A percentile compares a stretch with the other conserved stretches of the same genome.
Evolutionary conservation across 202 grass and related monocot genomes (phyloP).

Genomic region (Elaeis oleifera): DNA sequence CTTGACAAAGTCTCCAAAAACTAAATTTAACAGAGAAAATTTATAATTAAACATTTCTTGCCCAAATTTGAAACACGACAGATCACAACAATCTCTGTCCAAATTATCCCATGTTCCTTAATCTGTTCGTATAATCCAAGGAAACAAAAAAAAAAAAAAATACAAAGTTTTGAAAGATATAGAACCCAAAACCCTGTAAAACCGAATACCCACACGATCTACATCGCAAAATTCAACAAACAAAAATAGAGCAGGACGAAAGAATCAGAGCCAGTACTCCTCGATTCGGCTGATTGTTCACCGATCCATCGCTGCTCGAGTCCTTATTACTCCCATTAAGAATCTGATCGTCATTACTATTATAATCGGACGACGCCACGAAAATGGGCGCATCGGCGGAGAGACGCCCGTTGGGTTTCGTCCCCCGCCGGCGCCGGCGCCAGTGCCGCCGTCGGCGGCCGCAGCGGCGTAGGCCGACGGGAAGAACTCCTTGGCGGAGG

Average conservation of each 20-base stretch:
- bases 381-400: conserved; percentile 17
- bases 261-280: neutral
- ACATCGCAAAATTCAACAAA: neutral
- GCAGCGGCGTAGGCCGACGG: conserved; percentile 1
- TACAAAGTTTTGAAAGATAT: neutral
- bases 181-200: neutral
- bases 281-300: conserved; percentile 9
- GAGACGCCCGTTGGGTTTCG: conserved; percentile 1
- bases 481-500: conserved; percentile 15
- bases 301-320: conserved; percentile 17
- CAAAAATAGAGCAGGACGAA: neutral
- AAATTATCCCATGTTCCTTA: neutral
- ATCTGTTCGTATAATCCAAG: neutral
- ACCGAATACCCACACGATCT: neutral
- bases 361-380: conserved; percentile 13
- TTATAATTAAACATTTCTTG: neutral
- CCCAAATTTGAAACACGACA: neutral
- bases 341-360: neutral
- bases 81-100: neutral
- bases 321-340: conserved; percentile 11
- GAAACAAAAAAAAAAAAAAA: neutral
- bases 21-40: neutral
- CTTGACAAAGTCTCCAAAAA: neutral
- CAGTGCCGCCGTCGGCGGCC: neutral
- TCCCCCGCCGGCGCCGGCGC: neutral